Conservation (phyloP, 177 flowering plant species). For the Vitis hybrid region DNA sequence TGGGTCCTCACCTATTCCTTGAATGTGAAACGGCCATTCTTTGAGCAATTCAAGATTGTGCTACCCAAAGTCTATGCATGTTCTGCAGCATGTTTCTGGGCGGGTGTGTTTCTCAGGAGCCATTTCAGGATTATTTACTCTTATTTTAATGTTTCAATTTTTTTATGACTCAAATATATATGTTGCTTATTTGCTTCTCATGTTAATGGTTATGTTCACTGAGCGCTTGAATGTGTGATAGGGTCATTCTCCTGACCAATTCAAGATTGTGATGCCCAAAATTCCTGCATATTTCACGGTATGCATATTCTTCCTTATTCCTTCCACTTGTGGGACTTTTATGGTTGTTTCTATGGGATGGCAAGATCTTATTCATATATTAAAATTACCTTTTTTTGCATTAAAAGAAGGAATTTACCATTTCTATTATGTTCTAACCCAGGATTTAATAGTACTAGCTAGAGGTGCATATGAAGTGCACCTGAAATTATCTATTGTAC, state of each 20-base stretch:
- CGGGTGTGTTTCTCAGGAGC: too few species aligned
- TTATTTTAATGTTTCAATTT: too few species aligned
- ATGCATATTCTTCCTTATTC: slow-evolving; percentile 18
- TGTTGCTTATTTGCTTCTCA: neutral
- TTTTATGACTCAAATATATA: too few species aligned
- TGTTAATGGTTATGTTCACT: neutral
- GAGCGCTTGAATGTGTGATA: slow-evolving; percentile 23
- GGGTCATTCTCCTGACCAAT: slow-evolving; percentile 85
- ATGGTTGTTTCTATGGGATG: too few species aligned
- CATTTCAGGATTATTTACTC: too few species aligned
- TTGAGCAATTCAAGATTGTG: slow-evolving; percentile 87
- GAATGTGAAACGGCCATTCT: slow-evolving; percentile 53
- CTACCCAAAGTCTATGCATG: slow-evolving; percentile 96
- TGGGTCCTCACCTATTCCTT: neutral
- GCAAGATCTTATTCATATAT: too few species aligned
- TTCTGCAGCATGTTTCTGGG: slow-evolving; percentile 66
- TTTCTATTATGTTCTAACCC: too few species aligned
- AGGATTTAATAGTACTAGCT: too few species aligned
- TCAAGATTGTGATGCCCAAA: slow-evolving; percentile 87
- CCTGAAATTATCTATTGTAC: too few species aligned
- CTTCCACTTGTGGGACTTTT: neutral
- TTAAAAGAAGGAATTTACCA: too few species aligned
- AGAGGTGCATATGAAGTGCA: too few species aligned
- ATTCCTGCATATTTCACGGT: slow-evolving; percentile 99
- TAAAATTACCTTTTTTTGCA: too few species aligned